Evolutionary conservation across 2,329 filamentous ascomycete species (phyloP), one percentile per base, ranked within the genome.

Genomic region (Fusarium sp.): DNA sequence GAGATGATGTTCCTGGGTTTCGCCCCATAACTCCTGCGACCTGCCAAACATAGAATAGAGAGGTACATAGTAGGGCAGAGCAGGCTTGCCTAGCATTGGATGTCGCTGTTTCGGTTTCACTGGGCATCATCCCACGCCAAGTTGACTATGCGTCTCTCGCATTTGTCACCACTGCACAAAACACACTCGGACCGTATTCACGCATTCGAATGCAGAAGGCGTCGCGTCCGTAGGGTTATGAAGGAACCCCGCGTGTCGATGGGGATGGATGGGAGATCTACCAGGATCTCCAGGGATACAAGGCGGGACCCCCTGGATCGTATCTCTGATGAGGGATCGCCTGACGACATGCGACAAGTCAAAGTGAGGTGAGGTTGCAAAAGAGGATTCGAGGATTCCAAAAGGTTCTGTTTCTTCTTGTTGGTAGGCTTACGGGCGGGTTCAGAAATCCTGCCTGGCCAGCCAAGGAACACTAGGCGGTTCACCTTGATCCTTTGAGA

Each of bases 81-180:
- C 50, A 54, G 27, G 37, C 52, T 35, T n/a, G 66, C 32, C 58
- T 58, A 23, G 48, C 13, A 35, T 58, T 27, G 32, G 27, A 72
- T 74, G 72, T 74, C 72, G 72, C 72, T 70, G 68, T 72, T 34
- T 48, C 14, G 18, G 35, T 75, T 23, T 64, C 72, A 74, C 61
- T 72, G 72, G 71, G 66, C 27, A 64, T 61, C 43, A 73, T 67
- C 34, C 50, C 45, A 69, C 30, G 43, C 59, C 43, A 62, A 62
- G 41, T 37, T 52, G 43, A 37, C 59, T 39, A 13, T 52, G 59
- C 59, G 13, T 23, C 58, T 61, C 41, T 50, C 37, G 10, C 30
- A 25, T 50, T 50, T 50, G 43, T 62, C 59, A 48, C 45, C 45
- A 52, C 43, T 14, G 20, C 58, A 23, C 32, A 35, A n/a, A 35